phyloP scores from a whole-genome alignment of 495 filamentous ascomycete genomes.

The Immersiella caudata region DNA sequence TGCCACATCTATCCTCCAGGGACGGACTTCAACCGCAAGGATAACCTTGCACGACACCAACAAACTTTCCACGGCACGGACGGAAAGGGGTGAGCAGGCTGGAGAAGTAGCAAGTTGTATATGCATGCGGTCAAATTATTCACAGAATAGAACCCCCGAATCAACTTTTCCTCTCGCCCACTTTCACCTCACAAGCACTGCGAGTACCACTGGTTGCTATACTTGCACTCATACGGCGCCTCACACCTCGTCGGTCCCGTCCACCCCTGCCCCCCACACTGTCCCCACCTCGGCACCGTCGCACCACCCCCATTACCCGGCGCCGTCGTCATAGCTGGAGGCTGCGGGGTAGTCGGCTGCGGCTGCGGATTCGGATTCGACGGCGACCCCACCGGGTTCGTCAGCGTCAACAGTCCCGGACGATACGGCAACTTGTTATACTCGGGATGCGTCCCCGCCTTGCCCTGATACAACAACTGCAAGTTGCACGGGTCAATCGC shows the following conservation, averaged over 20 bases:
- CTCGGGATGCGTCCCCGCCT: slow-evolving; percentile 34
- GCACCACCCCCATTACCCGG: slow-evolving; percentile 11
- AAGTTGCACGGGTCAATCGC: slow-evolving; percentile 61
- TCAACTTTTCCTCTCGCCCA: no score
- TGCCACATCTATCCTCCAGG: neutral
- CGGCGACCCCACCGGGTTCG: neutral
- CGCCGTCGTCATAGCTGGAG: slow-evolving; percentile 1
- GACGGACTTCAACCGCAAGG: neutral
- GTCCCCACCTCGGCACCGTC: slow-evolving; percentile 22
- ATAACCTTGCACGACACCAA: neutral
- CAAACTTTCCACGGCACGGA: neutral
- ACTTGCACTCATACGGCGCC: slow-evolving; percentile 25
- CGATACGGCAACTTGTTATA: slow-evolving; percentile 54
- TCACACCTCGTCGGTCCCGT: slow-evolving; percentile 28
- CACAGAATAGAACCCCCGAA: no score
- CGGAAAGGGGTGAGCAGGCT: no score
- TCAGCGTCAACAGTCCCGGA: slow-evolving; percentile 56
- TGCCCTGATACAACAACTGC: slow-evolving; percentile 62
- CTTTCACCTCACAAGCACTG: slow-evolving; percentile 9
- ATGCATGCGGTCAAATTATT: no score
- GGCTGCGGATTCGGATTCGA: neutral
- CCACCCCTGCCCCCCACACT: slow-evolving; percentile 28
- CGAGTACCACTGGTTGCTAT: slow-evolving; percentile 22
- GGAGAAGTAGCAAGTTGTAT: no score
- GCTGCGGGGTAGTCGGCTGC: neutral